A percentile compares a stretch with the other conserved stretches of the same genome.
Conservation (phyloP, 2,329 filamentous ascomycete genomes). For the Myriosclerotinia duriaeana region DNA sequence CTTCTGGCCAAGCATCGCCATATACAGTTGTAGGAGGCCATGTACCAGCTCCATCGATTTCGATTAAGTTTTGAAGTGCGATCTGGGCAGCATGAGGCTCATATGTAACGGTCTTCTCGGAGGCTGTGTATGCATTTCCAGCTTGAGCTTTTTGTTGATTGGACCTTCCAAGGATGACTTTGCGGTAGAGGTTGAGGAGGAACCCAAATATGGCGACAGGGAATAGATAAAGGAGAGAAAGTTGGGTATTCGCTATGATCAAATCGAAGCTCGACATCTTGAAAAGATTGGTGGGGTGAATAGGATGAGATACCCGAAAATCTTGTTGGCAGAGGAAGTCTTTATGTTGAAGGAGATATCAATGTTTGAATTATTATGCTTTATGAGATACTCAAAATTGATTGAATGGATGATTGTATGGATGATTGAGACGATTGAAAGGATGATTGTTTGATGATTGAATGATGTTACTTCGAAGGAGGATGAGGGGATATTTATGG, state of each 20-base stretch:
- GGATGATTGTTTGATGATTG: slow-evolving; percentile 4
- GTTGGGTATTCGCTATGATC: slow-evolving; percentile 12
- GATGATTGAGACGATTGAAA: neutral
- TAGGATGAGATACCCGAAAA: neutral
- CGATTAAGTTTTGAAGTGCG: slow-evolving; percentile 14
- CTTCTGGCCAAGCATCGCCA: slow-evolving; percentile 35
- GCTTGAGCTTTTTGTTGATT: neutral
- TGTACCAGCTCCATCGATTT: slow-evolving; percentile 32
- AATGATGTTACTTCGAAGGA: neutral
- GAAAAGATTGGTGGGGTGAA: neutral
- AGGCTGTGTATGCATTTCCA: neutral
- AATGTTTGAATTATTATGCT: neutral
- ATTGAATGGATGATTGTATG: neutral
- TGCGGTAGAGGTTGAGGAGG: slow-evolving; percentile 7
- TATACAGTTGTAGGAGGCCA: slow-evolving; percentile 34
- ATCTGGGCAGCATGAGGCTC: slow-evolving; percentile 7
- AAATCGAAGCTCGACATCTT: slow-evolving; percentile 5
- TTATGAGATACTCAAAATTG: neutral
- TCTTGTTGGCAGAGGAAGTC: neutral
- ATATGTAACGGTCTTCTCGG: neutral
- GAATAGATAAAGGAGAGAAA: slow-evolving; percentile 7
- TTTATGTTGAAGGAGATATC: neutral
- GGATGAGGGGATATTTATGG: neutral
- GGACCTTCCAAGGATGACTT: neutral
- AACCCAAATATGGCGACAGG: slow-evolving; percentile 6